Evolutionary conservation across 2,329 filamentous ascomycete genomes (phyloP).

Genomic region (Coniella lustricola): DNA sequence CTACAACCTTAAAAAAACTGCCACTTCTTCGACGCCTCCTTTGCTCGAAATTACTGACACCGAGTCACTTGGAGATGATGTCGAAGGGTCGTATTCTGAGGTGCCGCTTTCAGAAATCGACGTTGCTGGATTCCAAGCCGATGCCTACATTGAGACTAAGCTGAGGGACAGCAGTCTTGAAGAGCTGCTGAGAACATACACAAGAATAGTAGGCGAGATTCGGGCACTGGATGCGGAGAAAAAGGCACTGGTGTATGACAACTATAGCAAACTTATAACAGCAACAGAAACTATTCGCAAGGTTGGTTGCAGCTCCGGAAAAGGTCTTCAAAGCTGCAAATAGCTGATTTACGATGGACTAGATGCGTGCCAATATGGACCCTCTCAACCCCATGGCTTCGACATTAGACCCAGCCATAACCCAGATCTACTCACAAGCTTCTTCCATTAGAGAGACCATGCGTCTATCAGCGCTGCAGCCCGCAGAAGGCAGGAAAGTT

Average conservation of each 20-base stretch:
- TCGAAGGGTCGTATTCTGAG: constrained; percentile 37
- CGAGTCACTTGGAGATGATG: constrained; percentile 20
- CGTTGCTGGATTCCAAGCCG: constrained; percentile 61
- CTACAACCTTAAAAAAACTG: constrained; percentile 67
- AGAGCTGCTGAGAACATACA: constrained; percentile 64
- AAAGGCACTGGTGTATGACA: constrained; percentile 96
- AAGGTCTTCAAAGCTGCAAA: background rate
- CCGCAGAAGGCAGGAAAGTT: constrained; percentile 33
- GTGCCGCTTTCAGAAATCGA: constrained; percentile 68
- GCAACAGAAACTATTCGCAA: constrained; percentile 93
- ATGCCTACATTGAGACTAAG: constrained; percentile 57
- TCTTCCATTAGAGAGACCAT: constrained; percentile 47
- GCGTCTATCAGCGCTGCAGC: constrained; percentile 39
- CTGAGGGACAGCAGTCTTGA: constrained; percentile 58
- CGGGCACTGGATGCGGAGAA: constrained; percentile 88
- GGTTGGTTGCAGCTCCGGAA: constrained; percentile 29
- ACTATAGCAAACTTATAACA: constrained; percentile 94
- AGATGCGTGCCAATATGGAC: constrained; percentile 78
- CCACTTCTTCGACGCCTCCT: constrained; percentile 30
- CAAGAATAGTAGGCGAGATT: constrained; percentile 70
- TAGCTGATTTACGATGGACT: background rate
- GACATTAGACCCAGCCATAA: constrained; percentile 66
- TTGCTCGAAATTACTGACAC: constrained; percentile 38
- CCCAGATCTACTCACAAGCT: constrained; percentile 62
- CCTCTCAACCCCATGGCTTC: constrained; percentile 67